phyloP scores from a whole-genome alignment of 106 monocot species.

The Phalaenopsis aphrodite region DNA sequence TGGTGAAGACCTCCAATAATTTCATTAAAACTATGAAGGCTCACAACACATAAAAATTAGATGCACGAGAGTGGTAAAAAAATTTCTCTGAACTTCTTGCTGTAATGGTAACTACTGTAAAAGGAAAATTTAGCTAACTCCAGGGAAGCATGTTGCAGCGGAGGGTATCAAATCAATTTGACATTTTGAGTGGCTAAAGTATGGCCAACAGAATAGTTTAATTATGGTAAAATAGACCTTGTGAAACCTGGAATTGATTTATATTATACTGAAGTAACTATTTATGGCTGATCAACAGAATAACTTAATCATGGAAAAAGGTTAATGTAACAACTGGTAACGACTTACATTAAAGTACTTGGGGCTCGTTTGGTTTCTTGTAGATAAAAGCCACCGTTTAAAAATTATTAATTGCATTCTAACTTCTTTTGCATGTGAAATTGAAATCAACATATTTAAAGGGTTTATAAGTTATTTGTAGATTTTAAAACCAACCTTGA shows the following conservation, averaged over 20 bases:
- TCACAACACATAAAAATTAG: neutral
- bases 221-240: too few relatives aligned
- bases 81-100: neutral
- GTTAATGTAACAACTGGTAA: neutral
- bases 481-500: too few relatives aligned
- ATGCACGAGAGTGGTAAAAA: neutral
- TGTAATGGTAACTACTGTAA: too few relatives aligned
- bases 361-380: too few relatives aligned
- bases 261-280: too few relatives aligned
- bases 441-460: too few relatives aligned
- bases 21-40: neutral
- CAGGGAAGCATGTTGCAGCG: neutral
- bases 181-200: neutral
- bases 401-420: too few relatives aligned
- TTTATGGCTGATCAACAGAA: neutral
- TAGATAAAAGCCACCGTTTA: too few relatives aligned
- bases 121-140: neutral
- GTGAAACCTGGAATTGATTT: too few relatives aligned
- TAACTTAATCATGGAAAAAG: neutral
- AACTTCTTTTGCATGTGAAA: too few relatives aligned
- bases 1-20: neutral
- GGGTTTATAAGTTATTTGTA: too few relatives aligned
- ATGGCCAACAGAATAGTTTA: neutral
- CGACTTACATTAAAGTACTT: neutral
- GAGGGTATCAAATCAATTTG: neutral